Conservation (phyloP, 164 flowering plant genomes). For the Aristolochia fimbriata region DNA sequence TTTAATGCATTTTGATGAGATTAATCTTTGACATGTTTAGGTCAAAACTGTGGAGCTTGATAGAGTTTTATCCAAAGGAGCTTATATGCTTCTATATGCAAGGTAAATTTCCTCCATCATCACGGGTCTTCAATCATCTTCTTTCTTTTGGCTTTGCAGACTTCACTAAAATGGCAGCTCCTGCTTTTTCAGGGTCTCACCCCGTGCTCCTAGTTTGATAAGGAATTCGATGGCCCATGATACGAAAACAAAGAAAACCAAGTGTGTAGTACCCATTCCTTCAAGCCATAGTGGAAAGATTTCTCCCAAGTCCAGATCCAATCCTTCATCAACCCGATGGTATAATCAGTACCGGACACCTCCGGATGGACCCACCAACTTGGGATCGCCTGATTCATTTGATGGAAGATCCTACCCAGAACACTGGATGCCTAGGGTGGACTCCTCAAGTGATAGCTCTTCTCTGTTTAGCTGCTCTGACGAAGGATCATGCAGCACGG, state of each 20-base stretch:
- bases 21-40: constrained; percentile 17
- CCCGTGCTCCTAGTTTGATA: constrained; percentile 59
- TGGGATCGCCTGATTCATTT: constrained; percentile 10
- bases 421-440: constrained; percentile 31
- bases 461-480: constrained; percentile 80
- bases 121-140: not conserved
- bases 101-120: constrained; percentile 32
- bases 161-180: not conserved
- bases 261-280: constrained; percentile 8
- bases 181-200: constrained; percentile 46
- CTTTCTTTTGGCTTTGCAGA: not conserved
- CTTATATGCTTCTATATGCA: constrained; percentile 86
- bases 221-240: constrained; percentile 27
- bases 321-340: constrained; percentile 6
- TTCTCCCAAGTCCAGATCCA: constrained; percentile 7
- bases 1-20: not conserved
- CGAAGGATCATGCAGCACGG: constrained; percentile 73
- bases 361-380: not conserved
- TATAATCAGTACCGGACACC: constrained; percentile 8
- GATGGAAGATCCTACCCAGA: constrained; percentile 20
- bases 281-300: constrained; percentile 15
- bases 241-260: constrained; percentile 14
- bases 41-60: constrained; percentile 66
- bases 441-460: constrained; percentile 67
- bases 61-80: constrained; percentile 58